phyloP scores from a whole-genome alignment of 106 monocot species.

The Ottelia alismoides region DNA sequence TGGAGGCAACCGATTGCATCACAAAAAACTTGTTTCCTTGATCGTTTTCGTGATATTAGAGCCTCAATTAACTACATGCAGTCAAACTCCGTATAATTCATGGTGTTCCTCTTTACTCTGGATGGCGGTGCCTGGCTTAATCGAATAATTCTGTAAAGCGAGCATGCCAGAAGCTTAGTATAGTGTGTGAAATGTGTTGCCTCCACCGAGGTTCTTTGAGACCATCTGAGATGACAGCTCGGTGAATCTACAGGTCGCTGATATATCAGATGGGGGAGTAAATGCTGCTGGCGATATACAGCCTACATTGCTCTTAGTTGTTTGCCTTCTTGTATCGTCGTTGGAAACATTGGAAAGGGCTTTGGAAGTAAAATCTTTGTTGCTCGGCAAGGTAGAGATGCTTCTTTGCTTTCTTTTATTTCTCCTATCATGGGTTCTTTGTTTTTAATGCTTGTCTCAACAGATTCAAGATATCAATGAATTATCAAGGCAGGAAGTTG shows the following conservation, averaged over 20 bases:
- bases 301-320: slow-evolving; percentile 53
- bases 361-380: slow-evolving; percentile 65
- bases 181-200: too few relatives aligned
- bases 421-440: background rate
- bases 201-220: too few relatives aligned
- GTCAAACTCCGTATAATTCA: too few relatives aligned
- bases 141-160: too few relatives aligned
- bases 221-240: too few relatives aligned
- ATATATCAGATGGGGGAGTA: slow-evolving; percentile 8
- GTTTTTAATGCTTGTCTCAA: background rate
- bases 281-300: slow-evolving; percentile 19
- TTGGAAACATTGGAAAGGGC: slow-evolving; percentile 43
- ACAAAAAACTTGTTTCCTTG: too few relatives aligned
- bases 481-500: slow-evolving; percentile 93
- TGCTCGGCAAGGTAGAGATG: slow-evolving; percentile 69
- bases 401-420: background rate
- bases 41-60: too few relatives aligned
- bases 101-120: too few relatives aligned
- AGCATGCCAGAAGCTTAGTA: too few relatives aligned
- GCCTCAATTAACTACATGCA: too few relatives aligned
- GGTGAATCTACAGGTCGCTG: slow-evolving; percentile 21
- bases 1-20: too few relatives aligned
- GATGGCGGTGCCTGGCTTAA: too few relatives aligned
- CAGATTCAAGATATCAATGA: slow-evolving; percentile 95
- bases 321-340: slow-evolving; percentile 51